phyloP scores from a whole-genome alignment of 345 rosid genomes.

The Citropsis articulata region DNA sequence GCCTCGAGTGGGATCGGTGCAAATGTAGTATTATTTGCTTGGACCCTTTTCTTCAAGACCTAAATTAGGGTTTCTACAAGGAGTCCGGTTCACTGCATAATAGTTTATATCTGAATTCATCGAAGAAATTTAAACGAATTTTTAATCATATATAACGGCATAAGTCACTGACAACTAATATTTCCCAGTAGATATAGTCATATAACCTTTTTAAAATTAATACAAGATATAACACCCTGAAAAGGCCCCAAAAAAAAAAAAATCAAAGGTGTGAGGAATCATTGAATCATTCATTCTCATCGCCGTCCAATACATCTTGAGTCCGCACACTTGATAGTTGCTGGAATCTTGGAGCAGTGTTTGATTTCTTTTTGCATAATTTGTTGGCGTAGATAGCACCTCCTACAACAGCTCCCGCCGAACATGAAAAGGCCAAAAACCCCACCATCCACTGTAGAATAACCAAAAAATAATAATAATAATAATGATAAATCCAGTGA shows the following conservation, averaged over 20 bases:
- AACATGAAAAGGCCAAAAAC: constrained; percentile 21
- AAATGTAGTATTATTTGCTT: background rate
- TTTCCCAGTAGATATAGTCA: background rate
- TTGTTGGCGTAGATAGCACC: constrained; percentile 21
- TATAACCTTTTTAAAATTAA: background rate
- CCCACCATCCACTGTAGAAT: constrained; percentile 20
- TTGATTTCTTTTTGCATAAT: constrained; percentile 13
- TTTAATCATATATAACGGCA: background rate
- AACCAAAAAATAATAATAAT: background rate
- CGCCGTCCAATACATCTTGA: constrained; percentile 18
- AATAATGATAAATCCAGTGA: background rate
- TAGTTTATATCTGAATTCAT: too few relatives aligned
- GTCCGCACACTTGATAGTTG: constrained; percentile 25
- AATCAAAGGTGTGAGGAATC: background rate
- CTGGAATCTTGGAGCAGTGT: constrained; percentile 21
- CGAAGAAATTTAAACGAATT: background rate
- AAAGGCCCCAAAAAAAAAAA: too few relatives aligned
- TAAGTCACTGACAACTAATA: background rate
- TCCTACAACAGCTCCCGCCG: constrained; percentile 29
- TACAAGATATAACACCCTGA: background rate
- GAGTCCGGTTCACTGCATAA: too few relatives aligned
- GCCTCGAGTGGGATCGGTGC: background rate
- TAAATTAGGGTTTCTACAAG: background rate
- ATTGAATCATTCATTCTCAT: constrained; percentile 1
- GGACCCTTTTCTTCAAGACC: background rate